Evolutionary conservation across 768 basidiomycete genomes (phyloP).

Genomic region (Leccinum subtestaceum): DNA sequence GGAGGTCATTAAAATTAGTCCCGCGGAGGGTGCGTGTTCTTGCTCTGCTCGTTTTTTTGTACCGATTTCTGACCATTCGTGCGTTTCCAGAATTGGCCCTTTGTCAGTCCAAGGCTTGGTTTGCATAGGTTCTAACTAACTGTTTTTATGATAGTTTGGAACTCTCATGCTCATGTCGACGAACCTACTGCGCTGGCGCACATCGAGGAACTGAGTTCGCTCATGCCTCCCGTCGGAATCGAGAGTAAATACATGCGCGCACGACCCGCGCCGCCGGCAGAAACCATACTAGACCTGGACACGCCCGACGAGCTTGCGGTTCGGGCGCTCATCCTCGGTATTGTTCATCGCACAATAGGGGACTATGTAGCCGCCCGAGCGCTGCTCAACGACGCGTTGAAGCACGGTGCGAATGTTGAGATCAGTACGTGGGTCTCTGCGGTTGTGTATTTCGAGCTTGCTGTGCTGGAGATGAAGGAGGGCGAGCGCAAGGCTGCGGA

Average conservation of each 20-base stretch:
- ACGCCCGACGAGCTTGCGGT: constrained; percentile 69
- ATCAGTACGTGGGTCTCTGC: constrained; percentile 67
- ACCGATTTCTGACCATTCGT: constrained; percentile 2
- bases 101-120: constrained; percentile 45
- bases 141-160: constrained; percentile 58
- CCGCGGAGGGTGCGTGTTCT: constrained; percentile 58
- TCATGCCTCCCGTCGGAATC: constrained; percentile 46
- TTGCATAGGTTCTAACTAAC: constrained; percentile 1
- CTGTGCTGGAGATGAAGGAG: constrained; percentile 67
- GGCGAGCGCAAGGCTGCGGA: constrained; percentile 37
- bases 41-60: neutral
- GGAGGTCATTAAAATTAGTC: constrained; percentile 59
- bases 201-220: constrained; percentile 48
- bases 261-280: neutral
- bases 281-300: constrained; percentile 46
- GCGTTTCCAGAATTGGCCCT: constrained; percentile 56
- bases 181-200: constrained; percentile 54
- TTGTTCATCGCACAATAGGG: constrained; percentile 57
- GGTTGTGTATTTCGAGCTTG: constrained; percentile 66
- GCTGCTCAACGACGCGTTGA: constrained; percentile 52
- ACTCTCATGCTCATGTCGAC: constrained; percentile 63
- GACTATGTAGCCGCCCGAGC: constrained; percentile 42
- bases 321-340: constrained; percentile 66
- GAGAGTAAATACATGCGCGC: constrained; percentile 27
- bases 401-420: constrained; percentile 38